phyloP scores from a whole-genome alignment of 306 rosid genomes.

The Lathyrus aphaca region DNA sequence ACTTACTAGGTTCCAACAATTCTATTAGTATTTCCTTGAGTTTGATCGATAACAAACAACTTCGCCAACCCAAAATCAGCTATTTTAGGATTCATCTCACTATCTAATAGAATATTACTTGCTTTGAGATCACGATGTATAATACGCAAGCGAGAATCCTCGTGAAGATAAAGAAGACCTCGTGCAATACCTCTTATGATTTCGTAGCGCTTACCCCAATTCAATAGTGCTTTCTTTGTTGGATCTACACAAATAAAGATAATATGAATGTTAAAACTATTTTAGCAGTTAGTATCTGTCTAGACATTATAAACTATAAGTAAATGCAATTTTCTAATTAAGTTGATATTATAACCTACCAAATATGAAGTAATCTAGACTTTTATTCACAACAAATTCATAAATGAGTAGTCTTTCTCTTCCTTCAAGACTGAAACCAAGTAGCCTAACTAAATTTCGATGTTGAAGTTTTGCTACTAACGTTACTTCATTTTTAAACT shows the following conservation, averaged over 20 bases:
- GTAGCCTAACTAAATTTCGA: slow-evolving; percentile 54
- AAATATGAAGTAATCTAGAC: slow-evolving; percentile 52
- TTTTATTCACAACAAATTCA: slow-evolving; percentile 54
- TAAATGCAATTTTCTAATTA: not conserved
- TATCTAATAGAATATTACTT: too few species aligned
- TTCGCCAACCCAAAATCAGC: slow-evolving; percentile 20
- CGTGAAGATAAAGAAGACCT: slow-evolving; percentile 8
- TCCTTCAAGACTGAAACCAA: slow-evolving; percentile 52
- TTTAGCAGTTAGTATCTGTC: not conserved
- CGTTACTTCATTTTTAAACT: slow-evolving; percentile 56
- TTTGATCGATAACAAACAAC: not conserved
- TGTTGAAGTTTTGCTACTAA: slow-evolving; percentile 59
- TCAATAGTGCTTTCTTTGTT: slow-evolving; percentile 1
- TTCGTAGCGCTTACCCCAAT: slow-evolving; percentile 38
- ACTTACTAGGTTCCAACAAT: slow-evolving; percentile 6
- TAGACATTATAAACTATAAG: too few species aligned
- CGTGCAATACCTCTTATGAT: slow-evolving; percentile 27
- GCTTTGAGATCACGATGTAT: not conserved
- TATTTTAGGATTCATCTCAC: slow-evolving; percentile 10
- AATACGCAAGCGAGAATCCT: slow-evolving; percentile 11
- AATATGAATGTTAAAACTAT: not conserved
- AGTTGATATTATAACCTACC: not conserved
- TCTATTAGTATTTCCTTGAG: slow-evolving; percentile 28
- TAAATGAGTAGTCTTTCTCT: slow-evolving; percentile 56
- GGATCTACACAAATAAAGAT: slow-evolving; percentile 32